A percentile compares a stretch with the other conserved stretches of the same genome.
Evolutionary conservation across 2,329 filamentous ascomycete species (phyloP).

Genomic region (Escovopsis weberi): DNA sequence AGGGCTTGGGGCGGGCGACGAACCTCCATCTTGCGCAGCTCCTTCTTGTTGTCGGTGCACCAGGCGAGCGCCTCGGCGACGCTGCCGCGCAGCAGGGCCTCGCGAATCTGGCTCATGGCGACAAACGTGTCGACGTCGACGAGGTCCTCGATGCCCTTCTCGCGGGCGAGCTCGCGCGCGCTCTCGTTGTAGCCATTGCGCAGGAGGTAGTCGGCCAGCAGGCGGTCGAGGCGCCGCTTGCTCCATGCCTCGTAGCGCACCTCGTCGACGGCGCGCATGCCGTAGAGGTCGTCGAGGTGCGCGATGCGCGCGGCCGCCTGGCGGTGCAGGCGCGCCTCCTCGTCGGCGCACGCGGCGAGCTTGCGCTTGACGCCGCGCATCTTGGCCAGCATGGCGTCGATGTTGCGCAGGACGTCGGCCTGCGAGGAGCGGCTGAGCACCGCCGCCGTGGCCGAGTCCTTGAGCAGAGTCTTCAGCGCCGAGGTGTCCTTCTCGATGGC

Average conservation of each 20-base stretch:
- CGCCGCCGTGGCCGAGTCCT: slow-evolving; percentile 51
- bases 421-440: slow-evolving; percentile 46
- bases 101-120: slow-evolving; percentile 63
- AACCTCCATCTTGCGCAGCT: slow-evolving; percentile 75
- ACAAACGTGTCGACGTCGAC: slow-evolving; percentile 85
- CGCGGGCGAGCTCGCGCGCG: slow-evolving; percentile 58
- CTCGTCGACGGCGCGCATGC: slow-evolving; percentile 69
- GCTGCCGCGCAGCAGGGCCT: slow-evolving; percentile 54
- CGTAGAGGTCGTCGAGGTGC: slow-evolving; percentile 69
- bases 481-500: slow-evolving; percentile 58
- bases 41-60: slow-evolving; percentile 89
- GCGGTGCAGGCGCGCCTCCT: slow-evolving; percentile 62
- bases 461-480: slow-evolving; percentile 44
- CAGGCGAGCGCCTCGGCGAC: slow-evolving; percentile 71
- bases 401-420: slow-evolving; percentile 59
- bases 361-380: slow-evolving; percentile 85
- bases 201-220: slow-evolving; percentile 86
- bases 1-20: slow-evolving; percentile 10
- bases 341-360: slow-evolving; percentile 59
- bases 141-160: slow-evolving; percentile 63
- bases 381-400: slow-evolving; percentile 73
- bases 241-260: slow-evolving; percentile 92
- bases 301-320: slow-evolving; percentile 63
- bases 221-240: slow-evolving; percentile 61
- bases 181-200: slow-evolving; percentile 69